phyloP scores from a whole-genome alignment of 108 stramenopile species.

The Tribonema minus region DNA sequence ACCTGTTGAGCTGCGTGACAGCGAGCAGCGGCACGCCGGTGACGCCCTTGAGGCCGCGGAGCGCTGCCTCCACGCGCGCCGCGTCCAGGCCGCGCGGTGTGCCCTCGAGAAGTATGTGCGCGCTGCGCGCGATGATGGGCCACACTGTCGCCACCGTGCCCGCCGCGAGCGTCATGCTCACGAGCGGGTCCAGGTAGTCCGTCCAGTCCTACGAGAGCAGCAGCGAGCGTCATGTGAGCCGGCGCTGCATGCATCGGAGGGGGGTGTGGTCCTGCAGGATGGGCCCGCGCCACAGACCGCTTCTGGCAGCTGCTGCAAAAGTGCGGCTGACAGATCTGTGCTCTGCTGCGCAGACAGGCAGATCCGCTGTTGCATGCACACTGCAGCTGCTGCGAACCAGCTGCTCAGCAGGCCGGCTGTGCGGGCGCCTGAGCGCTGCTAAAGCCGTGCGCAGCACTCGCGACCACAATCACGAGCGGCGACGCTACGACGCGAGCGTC shows the following conservation, averaged over 20 bases:
- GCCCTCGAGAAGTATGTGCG: conserved; percentile 31
- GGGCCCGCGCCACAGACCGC: neutral
- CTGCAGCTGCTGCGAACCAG: neutral
- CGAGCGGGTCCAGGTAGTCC: conserved; percentile 36
- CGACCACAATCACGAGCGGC: neutral
- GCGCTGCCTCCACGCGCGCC: neutral
- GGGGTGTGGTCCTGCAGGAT: neutral
- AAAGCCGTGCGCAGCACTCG: neutral
- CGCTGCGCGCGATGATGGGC: conserved; percentile 8
- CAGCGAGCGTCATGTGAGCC: neutral
- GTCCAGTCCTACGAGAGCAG: conserved; percentile 15
- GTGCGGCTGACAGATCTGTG: too few relatives aligned
- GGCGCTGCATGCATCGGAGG: neutral
- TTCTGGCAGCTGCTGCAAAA: neutral
- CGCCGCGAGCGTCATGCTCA: conserved; percentile 20
- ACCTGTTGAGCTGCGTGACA: neutral
- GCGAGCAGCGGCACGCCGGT: neutral
- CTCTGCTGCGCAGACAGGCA: neutral
- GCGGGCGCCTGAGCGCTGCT: too few relatives aligned
- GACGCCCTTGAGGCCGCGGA: neutral
- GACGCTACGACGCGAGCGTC: neutral
- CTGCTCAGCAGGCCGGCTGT: too few relatives aligned
- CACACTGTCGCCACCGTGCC: conserved; percentile 1
- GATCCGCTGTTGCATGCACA: neutral
- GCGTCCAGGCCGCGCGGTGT: conserved; percentile 3